Base-by-base conservation (phyloP, 192 early-diverging fungal species). In the Coemansia furcata region DNA sequence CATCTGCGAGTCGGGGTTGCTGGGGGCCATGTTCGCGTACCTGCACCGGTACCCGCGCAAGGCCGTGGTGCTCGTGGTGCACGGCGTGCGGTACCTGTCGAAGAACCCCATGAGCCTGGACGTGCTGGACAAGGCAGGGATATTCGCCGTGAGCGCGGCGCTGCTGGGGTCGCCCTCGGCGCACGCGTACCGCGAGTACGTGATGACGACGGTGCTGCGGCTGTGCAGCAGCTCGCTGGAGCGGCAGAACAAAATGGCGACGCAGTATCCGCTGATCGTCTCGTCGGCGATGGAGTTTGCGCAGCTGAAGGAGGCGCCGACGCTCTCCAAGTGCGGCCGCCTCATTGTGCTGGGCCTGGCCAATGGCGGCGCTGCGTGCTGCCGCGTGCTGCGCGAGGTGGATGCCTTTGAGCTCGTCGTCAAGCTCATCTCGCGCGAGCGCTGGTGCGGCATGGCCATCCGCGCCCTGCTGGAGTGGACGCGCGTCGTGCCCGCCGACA, bases 391-490 rank as follows among this genome's bases (percentile, higher is more conserved):
- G n/a, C 74, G 72, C 61, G 80, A 83, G 29, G 80, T 75, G 46
- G 38, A 69, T 42, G 80, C 80, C 42, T 77, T 83, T 49, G 80
- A 83, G 66, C 72, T 83, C 32, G 60, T 83, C 1, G 80, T 83
- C 21, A 83, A 83, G 76, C 69, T 83, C 54, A 83, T 83, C 12
- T 83, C 80, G 61, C 75, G 80, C 57, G 80, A 83, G 72, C 74
- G 74, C 30, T 83, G 80, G 80, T 83, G 80, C 39, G 76, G 72
- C 2, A 71, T 69, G 75, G 80, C 80, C 9, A 78, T 83, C 63
- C 76, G 80, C 21, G 80, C 80, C 10, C 72, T 83, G 42, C 67
- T 77, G 10, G 80, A 77, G 19, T 83, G 80, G 80, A 69, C 80
- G 37, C 63, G 74, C 7, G 68, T 73, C 0, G 80, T 74, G 49